phyloP scores from a whole-genome alignment of 495 filamentous ascomycete species.

The Talaromyces thailandensis region DNA sequence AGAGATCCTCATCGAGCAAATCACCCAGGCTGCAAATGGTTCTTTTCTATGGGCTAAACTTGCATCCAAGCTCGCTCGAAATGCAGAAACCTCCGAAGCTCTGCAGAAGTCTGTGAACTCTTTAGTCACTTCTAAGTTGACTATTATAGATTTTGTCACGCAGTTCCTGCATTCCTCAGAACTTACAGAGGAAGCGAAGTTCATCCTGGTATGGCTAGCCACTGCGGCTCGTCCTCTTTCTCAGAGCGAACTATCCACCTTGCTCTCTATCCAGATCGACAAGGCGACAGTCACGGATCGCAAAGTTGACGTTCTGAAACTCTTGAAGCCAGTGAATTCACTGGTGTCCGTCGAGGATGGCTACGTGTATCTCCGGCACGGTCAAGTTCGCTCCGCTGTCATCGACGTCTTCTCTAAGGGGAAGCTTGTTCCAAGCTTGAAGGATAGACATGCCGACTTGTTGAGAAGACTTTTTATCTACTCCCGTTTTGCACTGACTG shows the following conservation, averaged over 20 bases:
- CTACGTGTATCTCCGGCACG: slow-evolving; percentile 25
- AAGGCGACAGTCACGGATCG: slow-evolving; percentile 19
- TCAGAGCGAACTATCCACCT: slow-evolving; percentile 16
- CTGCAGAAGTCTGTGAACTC: slow-evolving; percentile 17
- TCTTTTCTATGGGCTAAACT: slow-evolving; percentile 33
- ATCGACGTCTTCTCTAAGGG: slow-evolving; percentile 21
- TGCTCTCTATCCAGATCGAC: slow-evolving; percentile 21
- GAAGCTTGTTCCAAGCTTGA: slow-evolving; percentile 17
- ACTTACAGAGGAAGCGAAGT: slow-evolving; percentile 18
- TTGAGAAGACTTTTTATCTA: slow-evolving; percentile 22
- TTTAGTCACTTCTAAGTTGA: slow-evolving; percentile 15
- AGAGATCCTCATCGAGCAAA: slow-evolving; percentile 24
- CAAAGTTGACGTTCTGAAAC: slow-evolving; percentile 11
- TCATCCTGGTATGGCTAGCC: slow-evolving; percentile 23
- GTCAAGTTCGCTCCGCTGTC: slow-evolving; percentile 20
- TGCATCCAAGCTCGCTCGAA: slow-evolving; percentile 18
- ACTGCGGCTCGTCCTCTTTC: slow-evolving; percentile 23
- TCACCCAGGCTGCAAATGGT: slow-evolving; percentile 23
- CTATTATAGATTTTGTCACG: slow-evolving; percentile 22
- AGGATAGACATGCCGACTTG: slow-evolving; percentile 25
- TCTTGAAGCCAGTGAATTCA: slow-evolving; percentile 18
- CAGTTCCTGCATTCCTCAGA: slow-evolving; percentile 12
- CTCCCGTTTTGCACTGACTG: slow-evolving; percentile 17
- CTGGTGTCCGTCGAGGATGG: slow-evolving; percentile 26
- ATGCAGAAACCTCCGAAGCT: slow-evolving; percentile 14